Evolutionary conservation across 371 early-diverging fungal genomes (phyloP), one percentile per base, ranked within the genome.

Genomic region (Blakeslea trispora): DNA sequence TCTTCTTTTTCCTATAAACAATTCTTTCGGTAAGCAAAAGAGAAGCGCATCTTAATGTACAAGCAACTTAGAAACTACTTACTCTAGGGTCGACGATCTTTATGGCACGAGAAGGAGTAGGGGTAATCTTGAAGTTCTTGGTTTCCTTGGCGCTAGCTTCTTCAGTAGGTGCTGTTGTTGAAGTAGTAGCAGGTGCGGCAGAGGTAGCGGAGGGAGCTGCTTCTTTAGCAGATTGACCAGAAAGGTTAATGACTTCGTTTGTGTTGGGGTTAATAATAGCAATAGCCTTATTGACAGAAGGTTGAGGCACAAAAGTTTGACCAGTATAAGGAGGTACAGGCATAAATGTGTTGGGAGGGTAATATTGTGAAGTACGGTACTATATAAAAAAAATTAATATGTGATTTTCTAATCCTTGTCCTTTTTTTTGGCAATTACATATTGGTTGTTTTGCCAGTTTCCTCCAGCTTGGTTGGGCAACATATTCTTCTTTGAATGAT

Each of bases 251-350:
- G 45, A 86, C 85, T 52, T 84, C 72, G 62, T 80, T 85, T 24
- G 90, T 90, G 3, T 79, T 75, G 0, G 93, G 93, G 61, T 91
- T 81, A 48, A 88, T 84, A 61, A 93, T 93, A 44, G 79, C 78
- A 56, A 89, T 86, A n/a, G 81, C 77, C 57, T 72, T 82, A 47
- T 68, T 78, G 14, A 55, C 66, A 48, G 68, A 74, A 37, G 72
- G 76, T 49, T 71, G 69, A 54, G 77, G 80, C 10, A 77, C 73
- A 58, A 82, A 84, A 21, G 74, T 53, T 46, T 67, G 74, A 15
- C 62, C 57, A 11, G 41, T 53, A 41, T 71, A 79, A 10, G 68
- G 42, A 35, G 70, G 58, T 52, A 71, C 68, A 17, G 63, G 67
- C 53, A 52, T 63, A 45, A 28, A 62, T 37, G 63, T 32, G 45